Conservation (phyloP, 139 green algal species). For the Astrephomene gubernaculifera region DNA sequence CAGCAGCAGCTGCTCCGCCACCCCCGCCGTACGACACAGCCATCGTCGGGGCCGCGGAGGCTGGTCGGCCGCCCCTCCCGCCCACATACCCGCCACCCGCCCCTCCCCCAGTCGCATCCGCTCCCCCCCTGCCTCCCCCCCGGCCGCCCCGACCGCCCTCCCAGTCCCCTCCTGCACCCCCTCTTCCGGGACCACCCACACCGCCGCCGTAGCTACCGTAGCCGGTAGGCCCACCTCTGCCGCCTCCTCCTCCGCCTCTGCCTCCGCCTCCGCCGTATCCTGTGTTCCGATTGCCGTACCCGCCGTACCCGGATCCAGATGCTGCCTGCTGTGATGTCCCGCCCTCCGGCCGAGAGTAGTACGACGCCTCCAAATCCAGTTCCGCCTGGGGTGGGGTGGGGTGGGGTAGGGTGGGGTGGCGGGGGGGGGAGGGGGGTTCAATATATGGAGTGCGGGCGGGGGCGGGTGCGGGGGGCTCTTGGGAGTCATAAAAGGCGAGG, state of each 20-base stretch:
- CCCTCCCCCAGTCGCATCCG: too few relatives aligned
- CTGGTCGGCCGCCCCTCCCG: too few relatives aligned
- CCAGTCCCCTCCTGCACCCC: not conserved
- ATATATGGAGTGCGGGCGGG: too few relatives aligned
- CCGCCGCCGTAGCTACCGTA: not conserved
- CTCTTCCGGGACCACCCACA: not conserved
- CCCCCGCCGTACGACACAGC: too few relatives aligned
- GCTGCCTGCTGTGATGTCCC: too few relatives aligned
- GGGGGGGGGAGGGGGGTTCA: too few relatives aligned
- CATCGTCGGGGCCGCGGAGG: too few relatives aligned
- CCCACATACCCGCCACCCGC: too few relatives aligned
- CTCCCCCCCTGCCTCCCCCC: not conserved
- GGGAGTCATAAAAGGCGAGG: too few relatives aligned
- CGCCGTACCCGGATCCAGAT: not conserved
- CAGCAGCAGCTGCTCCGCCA: too few relatives aligned
- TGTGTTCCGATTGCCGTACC: not conserved
- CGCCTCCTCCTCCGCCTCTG: not conserved
- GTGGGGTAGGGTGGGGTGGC: too few relatives aligned
- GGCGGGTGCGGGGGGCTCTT: not conserved
- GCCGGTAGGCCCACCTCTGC: not conserved
- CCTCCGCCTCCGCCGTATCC: not conserved
- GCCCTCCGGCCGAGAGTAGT: not conserved
- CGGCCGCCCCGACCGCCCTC: not conserved
- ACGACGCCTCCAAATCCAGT: slow-evolving; percentile 40
- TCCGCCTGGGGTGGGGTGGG: slow-evolving; percentile 12